Base-by-base conservation (phyloP, 129 eudicot species). In the Solidago caesia region DNA sequence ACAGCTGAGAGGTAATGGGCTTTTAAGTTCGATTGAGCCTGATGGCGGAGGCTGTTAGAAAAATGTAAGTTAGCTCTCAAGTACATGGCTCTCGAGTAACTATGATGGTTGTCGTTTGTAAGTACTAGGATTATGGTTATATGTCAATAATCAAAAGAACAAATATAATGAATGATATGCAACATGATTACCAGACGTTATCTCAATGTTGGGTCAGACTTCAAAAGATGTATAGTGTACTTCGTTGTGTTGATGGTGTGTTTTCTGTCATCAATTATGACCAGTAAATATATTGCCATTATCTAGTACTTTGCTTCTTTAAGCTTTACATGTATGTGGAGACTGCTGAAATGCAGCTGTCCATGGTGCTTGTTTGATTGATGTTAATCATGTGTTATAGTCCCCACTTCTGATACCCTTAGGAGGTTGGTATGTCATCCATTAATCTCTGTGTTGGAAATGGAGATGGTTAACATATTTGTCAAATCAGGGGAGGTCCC, bases 1-100 rank as follows among this genome's bases (percentile, higher is more conserved):
- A 71, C 98, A 90, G 84, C 85, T 94, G 11, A 82, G 98, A 77
- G 92, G 93, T 70, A 94, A 94, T 63, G 98, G 98, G 39, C 97
- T 94, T 68, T 68, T 86, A 56, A 90, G 98, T 77, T 88, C 96
- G 2, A 94, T 94, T 11, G 98, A 94, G 74, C 98, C 98, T 2
- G 97, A 92, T 39, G 76, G 91, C 73, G 96, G 96, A 13, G 96
- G 96, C 55, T 87, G 98, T 80, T 89, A 71, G 73, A 55, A 57
- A 55, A 59, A 48, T 25, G 68, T 76, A 68, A 67, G 73, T 39
- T 76, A 66, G 72, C 44, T 74, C 44, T 11, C 42, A 27, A 39
- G 42, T 53, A 51, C n/a, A 7, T 27, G 67, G 47, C 57, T 66
- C 14, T 44, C 43, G 8, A 56, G 74, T 76, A 27, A 67, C 27